phyloP scores from a whole-genome alignment of 177 flowering plant species.

The Vitis hybrid region DNA sequence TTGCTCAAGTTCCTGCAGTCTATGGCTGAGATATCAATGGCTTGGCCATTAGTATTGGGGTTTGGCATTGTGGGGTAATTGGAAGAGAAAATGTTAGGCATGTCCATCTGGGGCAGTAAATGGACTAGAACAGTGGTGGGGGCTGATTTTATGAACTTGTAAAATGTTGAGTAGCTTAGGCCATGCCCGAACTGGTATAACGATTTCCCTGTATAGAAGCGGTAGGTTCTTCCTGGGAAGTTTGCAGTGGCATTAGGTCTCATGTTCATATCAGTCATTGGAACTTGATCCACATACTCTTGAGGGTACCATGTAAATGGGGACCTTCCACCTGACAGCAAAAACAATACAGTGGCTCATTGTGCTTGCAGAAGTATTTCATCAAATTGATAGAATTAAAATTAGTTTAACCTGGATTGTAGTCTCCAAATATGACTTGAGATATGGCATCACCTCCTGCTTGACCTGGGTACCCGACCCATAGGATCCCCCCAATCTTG shows the following conservation, averaged over 20 bases:
- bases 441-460: slow-evolving; percentile 83
- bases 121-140: slow-evolving; percentile 32
- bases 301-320: slow-evolving; percentile 71
- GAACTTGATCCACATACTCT: slow-evolving; percentile 42
- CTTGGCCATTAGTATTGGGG: slow-evolving; percentile 14
- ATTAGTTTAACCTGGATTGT: slow-evolving; percentile 62
- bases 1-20: slow-evolving; percentile 30
- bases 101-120: slow-evolving; percentile 2
- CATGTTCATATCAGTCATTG: slow-evolving; percentile 83
- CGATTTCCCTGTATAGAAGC: slow-evolving; percentile 60
- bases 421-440: slow-evolving; percentile 70
- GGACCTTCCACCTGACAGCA: slow-evolving; percentile 47
- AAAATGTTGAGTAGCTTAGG: slow-evolving; percentile 64
- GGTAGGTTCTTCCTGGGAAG: slow-evolving; percentile 79
- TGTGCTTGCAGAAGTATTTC: neutral
- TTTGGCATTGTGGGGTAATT: neutral
- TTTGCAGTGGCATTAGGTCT: slow-evolving; percentile 41
- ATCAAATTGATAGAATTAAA: too few species aligned
- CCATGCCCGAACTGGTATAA: slow-evolving; percentile 69
- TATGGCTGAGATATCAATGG: slow-evolving; percentile 26
- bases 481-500: slow-evolving; percentile 55
- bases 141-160: slow-evolving; percentile 31
- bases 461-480: slow-evolving; percentile 94
- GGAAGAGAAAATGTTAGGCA: neutral
- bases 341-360: neutral